Conservation (phyloP, 805 yeast species). For the Maudiozyma serrabonitensis region DNA sequence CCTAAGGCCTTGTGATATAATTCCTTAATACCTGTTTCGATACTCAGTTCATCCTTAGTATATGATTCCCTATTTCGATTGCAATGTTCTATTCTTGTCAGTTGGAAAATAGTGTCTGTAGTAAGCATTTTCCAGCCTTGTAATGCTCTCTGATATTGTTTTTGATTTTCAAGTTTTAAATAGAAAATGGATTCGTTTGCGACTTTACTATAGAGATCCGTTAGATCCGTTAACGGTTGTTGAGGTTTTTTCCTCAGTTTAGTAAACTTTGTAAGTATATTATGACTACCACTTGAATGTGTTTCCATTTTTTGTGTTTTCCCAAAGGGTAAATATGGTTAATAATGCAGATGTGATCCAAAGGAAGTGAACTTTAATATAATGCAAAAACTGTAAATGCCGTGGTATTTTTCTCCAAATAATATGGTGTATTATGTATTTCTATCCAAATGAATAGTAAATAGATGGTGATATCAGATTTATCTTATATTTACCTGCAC, state of each 20-base stretch:
- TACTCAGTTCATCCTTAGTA: slow-evolving; percentile 37
- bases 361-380: too few relatives aligned
- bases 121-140: slow-evolving; percentile 71
- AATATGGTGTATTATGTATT: too few relatives aligned
- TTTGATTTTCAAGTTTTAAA: slow-evolving; percentile 47
- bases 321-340: too few relatives aligned
- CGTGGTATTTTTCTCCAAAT: too few relatives aligned
- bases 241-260: slow-evolving; percentile 47
- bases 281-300: slow-evolving; percentile 4
- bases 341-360: too few relatives aligned
- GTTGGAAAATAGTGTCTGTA: slow-evolving; percentile 45
- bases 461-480: too few relatives aligned
- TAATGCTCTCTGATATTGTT: slow-evolving; percentile 44
- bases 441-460: too few relatives aligned
- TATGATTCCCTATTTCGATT: slow-evolving; percentile 25
- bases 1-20: slow-evolving; percentile 29
- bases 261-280: slow-evolving; percentile 12
- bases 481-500: too few relatives aligned
- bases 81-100: slow-evolving; percentile 42
- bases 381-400: too few relatives aligned
- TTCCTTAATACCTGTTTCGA: slow-evolving; percentile 34
- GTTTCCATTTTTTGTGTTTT: slow-evolving; percentile 5
- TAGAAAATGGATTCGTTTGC: slow-evolving; percentile 51
- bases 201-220: slow-evolving; percentile 51
- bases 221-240: slow-evolving; percentile 48